Conservation (phyloP, 768 basidiomycete species). For the Lactifluus pinguis region DNA sequence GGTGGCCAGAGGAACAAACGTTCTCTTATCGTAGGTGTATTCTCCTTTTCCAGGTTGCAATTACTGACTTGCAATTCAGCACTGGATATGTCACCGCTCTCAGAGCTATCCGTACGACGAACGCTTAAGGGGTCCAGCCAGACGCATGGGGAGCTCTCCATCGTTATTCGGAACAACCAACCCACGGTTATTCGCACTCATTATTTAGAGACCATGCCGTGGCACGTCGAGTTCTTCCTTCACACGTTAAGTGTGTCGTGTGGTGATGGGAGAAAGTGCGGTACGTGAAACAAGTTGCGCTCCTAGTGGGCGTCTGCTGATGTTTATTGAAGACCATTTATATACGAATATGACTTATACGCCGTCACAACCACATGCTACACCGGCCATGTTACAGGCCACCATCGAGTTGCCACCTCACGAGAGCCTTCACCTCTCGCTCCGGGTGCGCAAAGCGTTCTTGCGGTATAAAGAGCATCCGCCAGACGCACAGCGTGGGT, state of each 20-base stretch:
- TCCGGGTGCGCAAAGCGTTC: constrained; percentile 78
- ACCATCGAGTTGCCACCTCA: constrained; percentile 60
- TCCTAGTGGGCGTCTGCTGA: background rate
- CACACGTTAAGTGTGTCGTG: constrained; percentile 58
- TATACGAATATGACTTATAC: constrained; percentile 59
- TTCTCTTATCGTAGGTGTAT: constrained; percentile 49
- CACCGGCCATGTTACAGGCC: constrained; percentile 72
- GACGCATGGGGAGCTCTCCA: constrained; percentile 60
- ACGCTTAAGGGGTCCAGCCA: constrained; percentile 68
- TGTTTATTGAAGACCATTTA: constrained; percentile 41
- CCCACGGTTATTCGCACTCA: constrained; percentile 39
- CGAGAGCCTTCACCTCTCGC: constrained; percentile 50
- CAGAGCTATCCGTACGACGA: constrained; percentile 56
- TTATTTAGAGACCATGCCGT: constrained; percentile 91
- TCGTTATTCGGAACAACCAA: constrained; percentile 57
- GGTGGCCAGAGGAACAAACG: constrained; percentile 38
- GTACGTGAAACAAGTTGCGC: constrained; percentile 28
- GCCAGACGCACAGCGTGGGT: constrained; percentile 90
- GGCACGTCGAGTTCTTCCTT: constrained; percentile 82
- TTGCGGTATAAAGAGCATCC: constrained; percentile 93
- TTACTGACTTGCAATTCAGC: constrained; percentile 25
- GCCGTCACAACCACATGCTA: constrained; percentile 56
- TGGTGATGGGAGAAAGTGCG: constrained; percentile 34
- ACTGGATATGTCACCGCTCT: constrained; percentile 32
- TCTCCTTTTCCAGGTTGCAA: background rate